phyloP scores from a whole-genome alignment of 2,329 filamentous ascomycete species.

The Orbilia javanica region DNA sequence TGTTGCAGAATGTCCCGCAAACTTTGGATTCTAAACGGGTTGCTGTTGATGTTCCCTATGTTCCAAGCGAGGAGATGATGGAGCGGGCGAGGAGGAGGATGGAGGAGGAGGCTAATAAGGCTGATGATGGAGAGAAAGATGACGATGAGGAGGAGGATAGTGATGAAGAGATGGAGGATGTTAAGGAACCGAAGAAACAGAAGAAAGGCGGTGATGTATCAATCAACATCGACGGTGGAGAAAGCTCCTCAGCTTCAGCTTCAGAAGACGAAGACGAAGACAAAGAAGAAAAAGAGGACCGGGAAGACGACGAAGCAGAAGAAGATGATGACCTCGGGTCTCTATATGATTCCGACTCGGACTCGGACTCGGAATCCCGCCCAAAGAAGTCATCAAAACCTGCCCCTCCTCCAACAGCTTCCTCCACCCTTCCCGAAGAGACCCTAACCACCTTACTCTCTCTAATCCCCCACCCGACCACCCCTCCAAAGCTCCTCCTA shows the following conservation, averaged over 20 bases:
- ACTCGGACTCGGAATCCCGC: conserved; percentile 63
- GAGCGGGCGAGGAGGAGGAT: conserved; percentile 44
- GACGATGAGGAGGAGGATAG: conserved; percentile 60
- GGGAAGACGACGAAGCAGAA: conserved; percentile 66
- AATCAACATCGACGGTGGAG: conserved; percentile 66
- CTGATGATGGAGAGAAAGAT: neutral
- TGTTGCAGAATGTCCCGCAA: conserved; percentile 81
- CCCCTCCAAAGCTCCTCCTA: conserved; percentile 84
- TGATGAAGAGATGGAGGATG: conserved; percentile 66
- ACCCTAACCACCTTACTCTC: conserved; percentile 72
- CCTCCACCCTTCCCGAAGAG: conserved; percentile 73
- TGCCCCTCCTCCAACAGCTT: conserved; percentile 66
- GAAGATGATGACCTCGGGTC: conserved; percentile 76
- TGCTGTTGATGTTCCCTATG: conserved; percentile 52
- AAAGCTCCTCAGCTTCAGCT: conserved; percentile 56
- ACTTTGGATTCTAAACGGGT: conserved; percentile 89
- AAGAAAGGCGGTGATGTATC: conserved; percentile 68
- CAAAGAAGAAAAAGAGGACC: conserved; percentile 65
- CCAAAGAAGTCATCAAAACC: conserved; percentile 67
- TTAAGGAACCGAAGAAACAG: conserved; percentile 63
- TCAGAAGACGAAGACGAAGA: conserved; percentile 64
- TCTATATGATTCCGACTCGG: conserved; percentile 77
- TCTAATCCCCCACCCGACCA: conserved; percentile 67
- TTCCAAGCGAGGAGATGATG: conserved; percentile 46
- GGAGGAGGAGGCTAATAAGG: conserved; percentile 39